Conservation (phyloP, 495 filamentous ascomycete species). For the Rostrohypoxylon terebratum region DNA sequence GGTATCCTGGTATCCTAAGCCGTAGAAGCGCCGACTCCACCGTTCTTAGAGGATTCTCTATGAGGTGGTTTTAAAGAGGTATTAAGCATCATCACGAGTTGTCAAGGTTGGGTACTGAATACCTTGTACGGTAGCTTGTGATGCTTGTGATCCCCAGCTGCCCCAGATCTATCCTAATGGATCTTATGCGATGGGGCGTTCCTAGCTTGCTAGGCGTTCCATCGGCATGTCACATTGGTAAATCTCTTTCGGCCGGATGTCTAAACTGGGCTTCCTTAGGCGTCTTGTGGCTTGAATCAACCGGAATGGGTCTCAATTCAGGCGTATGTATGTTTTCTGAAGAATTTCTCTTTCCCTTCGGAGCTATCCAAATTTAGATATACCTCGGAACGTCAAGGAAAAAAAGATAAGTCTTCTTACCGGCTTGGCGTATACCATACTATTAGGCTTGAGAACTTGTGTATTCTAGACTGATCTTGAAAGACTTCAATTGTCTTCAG, state of each 20-base stretch:
- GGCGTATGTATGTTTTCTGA: conserved; percentile 1
- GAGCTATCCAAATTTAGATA: conserved; percentile 16
- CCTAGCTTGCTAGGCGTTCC: conserved; percentile 6
- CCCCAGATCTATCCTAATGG: neutral
- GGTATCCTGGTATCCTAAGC: conserved; percentile 28
- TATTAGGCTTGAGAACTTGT: conserved; percentile 9
- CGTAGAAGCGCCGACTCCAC: conserved; percentile 42
- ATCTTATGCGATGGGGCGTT: conserved; percentile 4
- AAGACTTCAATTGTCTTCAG: conserved; percentile 5
- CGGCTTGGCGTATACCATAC: conserved; percentile 30
- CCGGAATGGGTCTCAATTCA: conserved; percentile 10
- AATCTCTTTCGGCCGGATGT: neutral
- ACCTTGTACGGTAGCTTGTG: neutral
- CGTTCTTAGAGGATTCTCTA: conserved; percentile 1
- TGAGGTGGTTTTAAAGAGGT: neutral
- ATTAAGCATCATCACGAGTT: conserved; percentile 1
- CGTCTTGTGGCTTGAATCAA: conserved; percentile 7
- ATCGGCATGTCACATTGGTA: conserved; percentile 1
- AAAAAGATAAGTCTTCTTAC: conserved; percentile 12
- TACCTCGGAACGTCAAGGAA: conserved; percentile 8
- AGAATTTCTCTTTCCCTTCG: conserved; percentile 3
- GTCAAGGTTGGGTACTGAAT: neutral
- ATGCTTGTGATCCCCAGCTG: no score
- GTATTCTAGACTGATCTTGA: conserved; percentile 18
- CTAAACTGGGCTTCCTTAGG: conserved; percentile 1